Base-by-base conservation (phyloP, 1,284 basidiomycete species). In the Cryptococcus amylolentus region DNA sequence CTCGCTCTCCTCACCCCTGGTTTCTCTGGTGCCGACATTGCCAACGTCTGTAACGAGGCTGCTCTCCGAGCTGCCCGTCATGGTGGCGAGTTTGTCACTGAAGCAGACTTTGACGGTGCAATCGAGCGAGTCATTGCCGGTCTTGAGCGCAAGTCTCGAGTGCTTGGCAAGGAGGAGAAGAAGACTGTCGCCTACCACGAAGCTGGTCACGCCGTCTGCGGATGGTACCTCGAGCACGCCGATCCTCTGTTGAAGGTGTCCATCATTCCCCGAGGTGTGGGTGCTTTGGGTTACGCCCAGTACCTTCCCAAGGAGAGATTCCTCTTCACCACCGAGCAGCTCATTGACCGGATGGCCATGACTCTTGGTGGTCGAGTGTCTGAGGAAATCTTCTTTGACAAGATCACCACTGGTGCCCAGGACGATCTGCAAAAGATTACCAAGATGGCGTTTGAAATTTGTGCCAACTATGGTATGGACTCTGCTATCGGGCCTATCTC, bases 111-210 rank as follows among this genome's bases (percentile, higher is more conserved):
- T 74, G 95, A 98, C 73, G 90, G 88, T 57, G 95, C 96, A 9
- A 98, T 98, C 64, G 95, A 99, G 81, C 86, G 95, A 57, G 96
- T 99, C 49, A 95, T 98, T 66, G 95, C 93, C 55, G 96, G 96
- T 51, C 80, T 98, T 63, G 95, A 98, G 83, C 84, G 91, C 74
- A 98, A 98, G 84, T 92, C 88, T 63, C 83, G 94, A 60, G 89
- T 98, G 41, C 81, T 98, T 49, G 93, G 89, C 68, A 84, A 88
- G 41, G 91, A 97, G 66, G 96, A 99, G 83, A 99, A 99, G 86
- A 94, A 87, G 80, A 98, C 91, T 0, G 95, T 98, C 37, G 96
- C 96, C 3, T 98, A 98, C 77, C 96, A 98, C 76, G 96, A 99
- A 81, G 96, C 96, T 37, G 96, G 95, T 1, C 95, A 99, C 78